phyloP scores from a whole-genome alignment of 768 basidiomycete species.

The Goffeauzyma gilvescens region DNA sequence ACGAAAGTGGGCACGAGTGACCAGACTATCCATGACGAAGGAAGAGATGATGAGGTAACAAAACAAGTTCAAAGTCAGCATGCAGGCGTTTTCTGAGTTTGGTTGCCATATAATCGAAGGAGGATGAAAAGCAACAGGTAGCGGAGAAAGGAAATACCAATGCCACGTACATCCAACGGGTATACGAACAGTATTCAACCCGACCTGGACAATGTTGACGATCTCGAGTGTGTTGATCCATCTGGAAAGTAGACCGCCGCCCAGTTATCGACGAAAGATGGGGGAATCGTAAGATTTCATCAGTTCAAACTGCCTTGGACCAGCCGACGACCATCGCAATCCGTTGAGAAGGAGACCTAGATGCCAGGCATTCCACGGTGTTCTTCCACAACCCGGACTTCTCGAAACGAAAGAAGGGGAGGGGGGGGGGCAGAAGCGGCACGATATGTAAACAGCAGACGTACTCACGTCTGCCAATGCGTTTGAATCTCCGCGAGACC shows the following conservation, averaged over 20 bases:
- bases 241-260: no score
- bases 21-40: constrained; percentile 17
- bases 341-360: no score
- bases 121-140: not conserved
- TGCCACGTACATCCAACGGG: constrained; percentile 29
- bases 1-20: constrained; percentile 27
- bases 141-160: constrained; percentile 7
- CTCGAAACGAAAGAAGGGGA: constrained; percentile 2
- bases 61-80: not conserved
- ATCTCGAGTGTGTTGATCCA: constrained; percentile 23
- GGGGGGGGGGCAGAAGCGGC: not conserved
- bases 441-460: no score
- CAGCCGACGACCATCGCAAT: no score
- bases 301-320: no score
- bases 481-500: constrained; percentile 1
- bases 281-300: no score
- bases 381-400: constrained; percentile 15
- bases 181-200: constrained; percentile 28
- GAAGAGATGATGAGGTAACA: not conserved
- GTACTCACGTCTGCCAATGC: constrained; percentile 5
- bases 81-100: not conserved
- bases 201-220: constrained; percentile 17
- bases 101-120: not conserved
- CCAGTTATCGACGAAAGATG: no score
- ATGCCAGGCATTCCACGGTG: not conserved